These are phyloP conservation scores for Talaromyces sp. DNA, from an alignment of 2,329 filamentous ascomycete genomes.

Conservation along the genomic window DNA sequence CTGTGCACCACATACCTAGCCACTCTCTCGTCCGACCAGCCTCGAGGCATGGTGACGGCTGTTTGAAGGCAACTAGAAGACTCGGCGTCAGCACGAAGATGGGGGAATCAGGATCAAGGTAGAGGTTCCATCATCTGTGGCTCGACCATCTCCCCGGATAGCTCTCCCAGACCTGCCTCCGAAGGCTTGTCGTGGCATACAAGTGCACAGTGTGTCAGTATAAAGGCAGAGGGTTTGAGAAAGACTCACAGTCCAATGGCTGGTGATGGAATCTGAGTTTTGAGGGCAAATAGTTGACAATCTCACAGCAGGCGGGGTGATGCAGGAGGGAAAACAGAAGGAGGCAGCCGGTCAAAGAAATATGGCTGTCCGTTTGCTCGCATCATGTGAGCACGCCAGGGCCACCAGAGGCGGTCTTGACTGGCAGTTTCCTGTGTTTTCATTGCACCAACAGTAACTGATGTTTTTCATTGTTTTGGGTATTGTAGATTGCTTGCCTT, in stretches of 20 bases:
- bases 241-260: neutral
- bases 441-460: neutral
- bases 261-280: neutral
- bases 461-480: neutral
- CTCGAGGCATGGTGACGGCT: constrained; percentile 4
- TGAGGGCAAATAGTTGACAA: neutral
- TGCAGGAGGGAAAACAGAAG: neutral
- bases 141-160: neutral
- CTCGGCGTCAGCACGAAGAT: neutral
- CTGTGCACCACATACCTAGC: neutral
- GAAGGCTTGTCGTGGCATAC: neutral
- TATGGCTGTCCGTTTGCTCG: neutral
- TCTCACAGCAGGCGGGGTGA: neutral
- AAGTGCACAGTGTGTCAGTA: neutral
- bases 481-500: too few species aligned
- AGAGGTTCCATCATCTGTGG: neutral
- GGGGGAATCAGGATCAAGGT: neutral
- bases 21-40: constrained; percentile 1
- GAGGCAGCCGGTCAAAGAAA: neutral
- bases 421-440: neutral
- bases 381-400: neutral
- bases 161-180: neutral
- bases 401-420: neutral
- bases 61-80: neutral
- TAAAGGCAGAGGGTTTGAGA: neutral